phyloP scores from a whole-genome alignment of 805 yeast genomes.

The Candida vartiovaarae region DNA sequence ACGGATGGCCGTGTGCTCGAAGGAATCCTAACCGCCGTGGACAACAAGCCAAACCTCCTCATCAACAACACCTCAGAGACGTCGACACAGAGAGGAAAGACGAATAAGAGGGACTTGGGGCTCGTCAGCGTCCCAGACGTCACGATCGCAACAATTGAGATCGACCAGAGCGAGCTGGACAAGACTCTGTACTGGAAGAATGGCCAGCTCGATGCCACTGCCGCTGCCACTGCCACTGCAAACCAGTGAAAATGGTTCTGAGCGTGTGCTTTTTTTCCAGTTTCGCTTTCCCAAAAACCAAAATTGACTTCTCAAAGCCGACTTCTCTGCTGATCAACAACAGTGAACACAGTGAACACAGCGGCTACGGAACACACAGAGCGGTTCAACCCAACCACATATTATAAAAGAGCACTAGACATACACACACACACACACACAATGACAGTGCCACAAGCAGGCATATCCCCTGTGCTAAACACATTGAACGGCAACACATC shows the following conservation, averaged over 20 bases:
- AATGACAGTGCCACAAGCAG: constrained; percentile 20
- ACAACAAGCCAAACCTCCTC: constrained; percentile 22
- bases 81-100: not conserved
- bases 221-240: no score
- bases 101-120: constrained; percentile 13
- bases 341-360: no score
- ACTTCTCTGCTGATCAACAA: no score
- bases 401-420: not conserved
- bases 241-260: no score
- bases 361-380: no score
- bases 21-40: constrained; percentile 21
- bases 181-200: constrained; percentile 12
- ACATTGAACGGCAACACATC: not conserved
- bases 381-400: no score
- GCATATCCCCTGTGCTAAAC: constrained; percentile 12
- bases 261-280: no score
- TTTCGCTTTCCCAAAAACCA: no score
- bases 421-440: not conserved
- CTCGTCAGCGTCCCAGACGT: constrained; percentile 20
- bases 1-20: constrained; percentile 14
- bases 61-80: constrained; percentile 16
- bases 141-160: constrained; percentile 12
- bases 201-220: no score
- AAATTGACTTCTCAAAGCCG: no score
- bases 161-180: constrained; percentile 12